phyloP scores from a whole-genome alignment of 140 eudicot species.

The Cichorium intybus region DNA sequence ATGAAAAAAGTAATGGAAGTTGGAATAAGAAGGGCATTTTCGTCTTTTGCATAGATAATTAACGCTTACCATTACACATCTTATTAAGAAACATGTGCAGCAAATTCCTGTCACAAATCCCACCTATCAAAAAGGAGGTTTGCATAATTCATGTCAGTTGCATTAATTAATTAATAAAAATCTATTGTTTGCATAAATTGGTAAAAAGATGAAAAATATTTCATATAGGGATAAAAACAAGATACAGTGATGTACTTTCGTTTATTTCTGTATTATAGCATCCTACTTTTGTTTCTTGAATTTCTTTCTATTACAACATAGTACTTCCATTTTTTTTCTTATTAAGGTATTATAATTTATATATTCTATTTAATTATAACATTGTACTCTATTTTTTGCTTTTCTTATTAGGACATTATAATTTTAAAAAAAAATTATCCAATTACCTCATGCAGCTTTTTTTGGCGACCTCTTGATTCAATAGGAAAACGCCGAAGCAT shows the following conservation, averaged over 20 bases:
- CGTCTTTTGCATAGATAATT: not conserved
- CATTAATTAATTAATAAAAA: not conserved
- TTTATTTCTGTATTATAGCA: no score
- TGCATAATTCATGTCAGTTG: no score
- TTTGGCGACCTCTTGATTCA: slow-evolving; percentile 87
- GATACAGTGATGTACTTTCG: no score
- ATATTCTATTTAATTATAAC: no score
- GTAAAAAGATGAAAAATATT: not conserved
- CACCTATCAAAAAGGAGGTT: slow-evolving; percentile 62
- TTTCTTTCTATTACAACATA: not conserved
- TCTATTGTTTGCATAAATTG: not conserved
- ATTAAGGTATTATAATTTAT: not conserved
- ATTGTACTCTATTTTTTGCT: not conserved
- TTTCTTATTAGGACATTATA: no score
- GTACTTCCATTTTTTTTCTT: not conserved
- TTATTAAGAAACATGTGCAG: slow-evolving; percentile 79
- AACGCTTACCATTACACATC: slow-evolving; percentile 75
- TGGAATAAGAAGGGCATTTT: not conserved
- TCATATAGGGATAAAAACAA: not conserved
- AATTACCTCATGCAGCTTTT: slow-evolving; percentile 84
- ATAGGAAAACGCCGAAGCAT: slow-evolving; percentile 92
- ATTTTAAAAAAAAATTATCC: no score
- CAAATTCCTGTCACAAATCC: slow-evolving; percentile 83
- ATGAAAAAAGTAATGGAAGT: not conserved
- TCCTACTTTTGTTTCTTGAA: no score